phyloP scores from a whole-genome alignment of 2,329 filamentous ascomycete genomes.

The Cladosporium sp. region DNA sequence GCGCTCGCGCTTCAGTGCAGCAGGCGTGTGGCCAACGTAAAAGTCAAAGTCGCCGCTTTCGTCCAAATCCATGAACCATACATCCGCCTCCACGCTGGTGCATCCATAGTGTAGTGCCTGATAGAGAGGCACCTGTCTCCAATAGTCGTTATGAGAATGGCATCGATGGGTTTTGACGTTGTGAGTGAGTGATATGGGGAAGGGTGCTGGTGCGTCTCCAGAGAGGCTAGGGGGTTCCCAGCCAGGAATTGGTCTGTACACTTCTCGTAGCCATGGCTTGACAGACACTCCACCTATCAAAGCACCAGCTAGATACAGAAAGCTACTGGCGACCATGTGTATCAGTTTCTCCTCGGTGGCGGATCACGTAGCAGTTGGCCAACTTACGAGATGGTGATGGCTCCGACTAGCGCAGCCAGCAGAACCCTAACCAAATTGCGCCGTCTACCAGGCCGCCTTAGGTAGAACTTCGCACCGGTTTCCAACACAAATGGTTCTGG shows the following conservation, averaged over 20 bases:
- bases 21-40: constrained; percentile 63
- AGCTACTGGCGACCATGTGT: background rate
- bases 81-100: constrained; percentile 67
- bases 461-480: background rate
- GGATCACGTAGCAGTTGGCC: background rate
- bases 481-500: background rate
- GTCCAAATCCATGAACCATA: constrained; percentile 53
- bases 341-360: background rate
- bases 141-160: constrained; percentile 73
- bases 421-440: background rate
- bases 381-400: background rate
- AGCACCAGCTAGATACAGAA: background rate
- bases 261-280: background rate
- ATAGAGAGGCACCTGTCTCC: constrained; percentile 62
- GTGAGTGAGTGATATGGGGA: constrained; percentile 27
- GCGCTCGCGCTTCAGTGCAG: constrained; percentile 54
- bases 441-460: background rate
- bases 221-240: background rate
- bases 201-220: background rate
- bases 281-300: background rate
- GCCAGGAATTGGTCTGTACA: background rate
- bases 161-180: constrained; percentile 56
- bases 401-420: background rate
- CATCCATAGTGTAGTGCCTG: constrained; percentile 62
- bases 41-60: constrained; percentile 52